Evolutionary conservation across 2,329 filamentous ascomycete species (phyloP), one percentile per base, ranked within the genome.

Genomic region (Talaromyces sp.): DNA sequence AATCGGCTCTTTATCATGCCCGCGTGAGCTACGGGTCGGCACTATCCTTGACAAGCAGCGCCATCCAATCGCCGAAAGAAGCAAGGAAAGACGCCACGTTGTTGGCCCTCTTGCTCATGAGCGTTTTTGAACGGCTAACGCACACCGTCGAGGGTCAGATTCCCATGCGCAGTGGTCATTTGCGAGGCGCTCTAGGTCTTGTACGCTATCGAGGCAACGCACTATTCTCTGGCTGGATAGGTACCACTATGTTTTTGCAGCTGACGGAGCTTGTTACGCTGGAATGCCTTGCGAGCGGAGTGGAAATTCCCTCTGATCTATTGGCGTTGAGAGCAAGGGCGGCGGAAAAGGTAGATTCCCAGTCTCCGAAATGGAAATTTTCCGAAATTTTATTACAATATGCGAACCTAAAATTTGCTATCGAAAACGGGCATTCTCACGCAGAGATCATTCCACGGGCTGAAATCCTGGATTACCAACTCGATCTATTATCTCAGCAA

Each of bases 1-100:
- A 43, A 14, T 9, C 50, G 14, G 58, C 58, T 56, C 58, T 60
- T 19, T 54, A 60, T 26, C 31, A 56, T 53, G 58, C 54, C 10
- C 58, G 54, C 31, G 54, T 60, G 31, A 60, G 29, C 10, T 60
- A 60, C 53, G 58, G 58, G 24, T 60, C 58, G 14, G 54, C 58
- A 31, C 52, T 60, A 53, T 32, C 56, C 53, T 53, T 60, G 5
- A 53, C 58, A 8, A 60, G 43, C 19, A 56, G n/a, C 17, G 58
- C 58, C 29, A 60, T 56, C 32, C 54, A 53, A 26, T 56, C 58
- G 19, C 58, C 58, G 43, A 38, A 26, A 14, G 49, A 53, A 53
- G 54, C 43, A 7, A 56, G 52, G 9, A 49, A 60, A 19, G 56
- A 60, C 26, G 53, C 43, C 8, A 60, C 58, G 19, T 53, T 60